Base-by-base conservation (phyloP, 352 stramenopile species). In the Stramenopiles sp. region DNA sequence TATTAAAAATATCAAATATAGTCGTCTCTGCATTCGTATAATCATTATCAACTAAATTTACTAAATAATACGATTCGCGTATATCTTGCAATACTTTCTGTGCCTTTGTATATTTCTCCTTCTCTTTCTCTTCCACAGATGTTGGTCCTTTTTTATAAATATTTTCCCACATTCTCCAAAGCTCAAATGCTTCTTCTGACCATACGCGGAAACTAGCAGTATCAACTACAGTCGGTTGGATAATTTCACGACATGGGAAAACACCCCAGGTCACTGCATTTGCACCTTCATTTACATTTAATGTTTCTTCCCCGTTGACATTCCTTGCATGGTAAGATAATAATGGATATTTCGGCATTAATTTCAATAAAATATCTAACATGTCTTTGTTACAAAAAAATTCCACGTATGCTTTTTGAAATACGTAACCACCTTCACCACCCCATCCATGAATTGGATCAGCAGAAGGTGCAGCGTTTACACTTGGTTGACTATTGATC, bases 361-460 rank as follows among this genome's bases (percentile, higher is more conserved):
- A 13, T 53, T 4, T 13, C 4, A 53, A 13, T 53, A 53, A 13
- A 13, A 4, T 53, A 53, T 53, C 38, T 13, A 53, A 13, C 38
- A 53, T 53, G 38, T 53, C 38, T 53, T 53, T 53, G 38, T 13
- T 53, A 13, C 38, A 53, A 84, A 99, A 99, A 84, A 93, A 98
- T 87, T 99, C 95, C 79, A 98, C 91, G 85, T 99, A 99, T 30
- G 93, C 94, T 86, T 98, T 98, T 85, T 99, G 95, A 86, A 98
- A 99, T 43, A 98, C 94, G 73, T 89, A 90, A 33, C 95, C 95
- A 78, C 93, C 93, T 30, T 86, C 83, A 7, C 94, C 94, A 80
- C 95, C 95, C 95, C 95, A 99, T 38, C 95, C 95, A 87, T 98
- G 98, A 73, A 92, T 85, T 30, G 87, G 85, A 79, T 98, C 89